Base-by-base conservation (phyloP, 2,329 filamentous ascomycete species). In the Verticillium isaacii region DNA sequence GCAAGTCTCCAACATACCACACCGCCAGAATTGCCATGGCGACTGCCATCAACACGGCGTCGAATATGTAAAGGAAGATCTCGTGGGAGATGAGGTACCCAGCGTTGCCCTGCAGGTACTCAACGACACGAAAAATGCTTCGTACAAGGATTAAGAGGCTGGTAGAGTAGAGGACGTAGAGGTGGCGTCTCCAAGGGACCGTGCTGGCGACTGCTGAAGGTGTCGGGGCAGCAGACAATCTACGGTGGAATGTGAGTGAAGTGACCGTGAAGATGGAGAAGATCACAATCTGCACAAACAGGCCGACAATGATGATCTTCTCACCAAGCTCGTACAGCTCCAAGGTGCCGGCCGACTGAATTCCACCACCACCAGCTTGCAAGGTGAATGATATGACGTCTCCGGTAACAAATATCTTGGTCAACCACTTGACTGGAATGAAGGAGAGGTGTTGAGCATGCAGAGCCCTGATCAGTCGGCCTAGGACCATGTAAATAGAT, bases 211-310 rank as follows among this genome's bases (percentile, higher is more conserved):
- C 25, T 1, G 36, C 62, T 57, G 34, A 73, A 3, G 57, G 56
- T 0, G 70, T 75, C 5, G 66, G 67, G 2, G 41, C 34, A 1
- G 19, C 29, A 5, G 19, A 15, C 11, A 72, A 56, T 2, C 69
- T 67, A 7, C 61, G 61, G 62, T 85, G 78, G 68, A 84, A 84
- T 0, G 80, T 64, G 0, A 75, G 63, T 0, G 81, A 75, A 0
- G 78, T 75, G 2, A 79, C 55, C 11, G 85, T 71, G 67, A 87
- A 87, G 56, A 85, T 72, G 14, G 74, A 73, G 63, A 87, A 85
- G 52, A 82, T 75, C 25, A 80, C 41, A 2, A 87, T 75, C 66
- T 88, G 85, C 2, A 85, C 68, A n/a, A 81, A 72, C 2, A 88
- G 71, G 8, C 84, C 84, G 3, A 66, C 77, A 12, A 86, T 71